Conservation (phyloP, 805 yeast genomes). For the Tetrapisispora taiwanensis region DNA sequence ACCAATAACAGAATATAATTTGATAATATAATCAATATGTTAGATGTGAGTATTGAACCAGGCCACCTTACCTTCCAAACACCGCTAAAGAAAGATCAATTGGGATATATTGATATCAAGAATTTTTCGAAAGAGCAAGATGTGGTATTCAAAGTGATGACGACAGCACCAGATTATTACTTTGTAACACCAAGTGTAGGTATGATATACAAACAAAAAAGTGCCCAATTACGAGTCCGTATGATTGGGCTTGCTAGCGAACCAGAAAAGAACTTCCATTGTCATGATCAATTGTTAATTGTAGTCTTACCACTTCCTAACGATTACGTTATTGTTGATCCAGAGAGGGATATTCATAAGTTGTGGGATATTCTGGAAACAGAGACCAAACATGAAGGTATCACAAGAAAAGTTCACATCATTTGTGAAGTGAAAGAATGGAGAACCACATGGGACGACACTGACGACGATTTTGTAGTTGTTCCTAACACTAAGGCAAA, state of each 20-base stretch:
- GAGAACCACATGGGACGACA: slow-evolving; percentile 1
- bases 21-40: background rate
- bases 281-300: background rate
- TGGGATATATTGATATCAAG: slow-evolving; percentile 41
- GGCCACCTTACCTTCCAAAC: slow-evolving; percentile 32
- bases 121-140: slow-evolving; percentile 46
- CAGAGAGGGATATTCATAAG: background rate
- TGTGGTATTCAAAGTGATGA: slow-evolving; percentile 89
- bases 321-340: background rate
- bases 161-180: slow-evolving; percentile 92
- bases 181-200: slow-evolving; percentile 95
- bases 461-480: background rate
- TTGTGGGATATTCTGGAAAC: background rate
- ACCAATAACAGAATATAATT: too few species aligned
- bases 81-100: slow-evolving; percentile 62
- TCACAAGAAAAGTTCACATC: background rate
- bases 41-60: background rate
- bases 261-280: slow-evolving; percentile 43
- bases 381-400: background rate
- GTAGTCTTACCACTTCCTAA: background rate
- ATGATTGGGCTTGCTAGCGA: slow-evolving; percentile 74
- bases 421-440: background rate
- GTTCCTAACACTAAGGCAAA: background rate
- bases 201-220: slow-evolving; percentile 60
- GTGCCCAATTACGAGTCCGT: slow-evolving; percentile 66